Conservation (phyloP, 1,284 basidiomycete species). For the Fomitopsis betulina region DNA sequence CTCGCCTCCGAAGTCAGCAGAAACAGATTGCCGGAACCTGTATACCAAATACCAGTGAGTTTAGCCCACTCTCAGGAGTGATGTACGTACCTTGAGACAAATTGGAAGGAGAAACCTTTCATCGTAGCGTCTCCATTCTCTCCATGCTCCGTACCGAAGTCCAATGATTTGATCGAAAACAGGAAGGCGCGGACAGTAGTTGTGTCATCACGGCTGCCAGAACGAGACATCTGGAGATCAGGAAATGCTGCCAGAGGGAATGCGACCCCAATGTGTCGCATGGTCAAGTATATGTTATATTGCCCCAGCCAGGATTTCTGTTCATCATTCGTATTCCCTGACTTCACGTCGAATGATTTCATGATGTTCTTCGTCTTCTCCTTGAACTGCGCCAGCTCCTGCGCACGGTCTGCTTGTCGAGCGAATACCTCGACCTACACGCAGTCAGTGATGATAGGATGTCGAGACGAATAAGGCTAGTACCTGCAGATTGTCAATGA, state of each 20-base stretch:
- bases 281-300: conserved; percentile 58
- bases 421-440: conserved; percentile 67
- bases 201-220: conserved; percentile 32
- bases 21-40: conserved; percentile 73
- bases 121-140: conserved; percentile 78
- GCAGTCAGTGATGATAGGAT: neutral
- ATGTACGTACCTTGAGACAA: conserved; percentile 58
- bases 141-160: conserved; percentile 69
- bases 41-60: neutral
- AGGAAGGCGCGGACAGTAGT: conserved; percentile 72
- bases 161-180: conserved; percentile 72
- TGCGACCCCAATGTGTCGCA: conserved; percentile 77
- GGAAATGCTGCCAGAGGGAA: conserved; percentile 69
- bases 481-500: conserved; percentile 80
- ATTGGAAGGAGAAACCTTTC: conserved; percentile 76
- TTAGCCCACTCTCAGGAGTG: conserved; percentile 15
- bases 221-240: conserved; percentile 41
- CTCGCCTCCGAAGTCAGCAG: conserved; percentile 68
- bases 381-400: conserved; percentile 79
- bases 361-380: conserved; percentile 71
- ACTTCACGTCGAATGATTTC: conserved; percentile 65
- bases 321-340: conserved; percentile 36
- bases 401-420: conserved; percentile 67
- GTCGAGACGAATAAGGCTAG: conserved; percentile 8
- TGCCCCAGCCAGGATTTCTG: conserved; percentile 60